Evolutionary conservation across 768 basidiomycete genomes (phyloP).

Genomic region (Amanita polypyramis): DNA sequence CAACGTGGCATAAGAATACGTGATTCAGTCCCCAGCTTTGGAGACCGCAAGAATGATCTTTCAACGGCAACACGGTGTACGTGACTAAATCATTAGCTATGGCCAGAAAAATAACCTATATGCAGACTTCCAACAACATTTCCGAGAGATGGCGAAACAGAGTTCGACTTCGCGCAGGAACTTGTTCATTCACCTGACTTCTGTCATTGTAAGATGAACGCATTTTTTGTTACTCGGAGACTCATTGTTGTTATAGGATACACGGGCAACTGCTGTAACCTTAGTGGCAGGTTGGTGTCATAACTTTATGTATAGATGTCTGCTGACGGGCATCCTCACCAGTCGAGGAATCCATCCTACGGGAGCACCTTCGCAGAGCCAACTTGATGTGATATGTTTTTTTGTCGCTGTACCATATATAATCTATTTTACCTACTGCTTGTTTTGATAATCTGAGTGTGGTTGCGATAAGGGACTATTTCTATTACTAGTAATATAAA

Average conservation of each 20-base stretch:
- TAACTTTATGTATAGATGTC: slow-evolving; percentile 1
- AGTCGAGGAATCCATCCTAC: slow-evolving; percentile 68
- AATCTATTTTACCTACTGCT: too few species aligned
- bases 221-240: not conserved
- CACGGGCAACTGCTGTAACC: slow-evolving; percentile 62
- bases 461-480: too few species aligned
- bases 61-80: slow-evolving; percentile 60
- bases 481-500: not conserved
- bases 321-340: not conserved
- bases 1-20: slow-evolving; percentile 54
- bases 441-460: too few species aligned
- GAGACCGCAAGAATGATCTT: slow-evolving; percentile 62
- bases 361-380: slow-evolving; percentile 58
- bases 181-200: slow-evolving; percentile 67
- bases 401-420: too few species aligned
- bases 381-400: slow-evolving; percentile 55
- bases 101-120: not conserved
- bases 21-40: slow-evolving; percentile 65
- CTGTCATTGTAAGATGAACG: slow-evolving; percentile 50
- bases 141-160: slow-evolving; percentile 60
- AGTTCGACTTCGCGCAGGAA: slow-evolving; percentile 54
- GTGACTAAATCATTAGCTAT: slow-evolving; percentile 17
- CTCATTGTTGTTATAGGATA: slow-evolving; percentile 39
- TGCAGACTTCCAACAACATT: slow-evolving; percentile 71
- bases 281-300: slow-evolving; percentile 47